Conservation (phyloP, 2,329 filamentous ascomycete genomes). For the Lithohypha guttulata region DNA sequence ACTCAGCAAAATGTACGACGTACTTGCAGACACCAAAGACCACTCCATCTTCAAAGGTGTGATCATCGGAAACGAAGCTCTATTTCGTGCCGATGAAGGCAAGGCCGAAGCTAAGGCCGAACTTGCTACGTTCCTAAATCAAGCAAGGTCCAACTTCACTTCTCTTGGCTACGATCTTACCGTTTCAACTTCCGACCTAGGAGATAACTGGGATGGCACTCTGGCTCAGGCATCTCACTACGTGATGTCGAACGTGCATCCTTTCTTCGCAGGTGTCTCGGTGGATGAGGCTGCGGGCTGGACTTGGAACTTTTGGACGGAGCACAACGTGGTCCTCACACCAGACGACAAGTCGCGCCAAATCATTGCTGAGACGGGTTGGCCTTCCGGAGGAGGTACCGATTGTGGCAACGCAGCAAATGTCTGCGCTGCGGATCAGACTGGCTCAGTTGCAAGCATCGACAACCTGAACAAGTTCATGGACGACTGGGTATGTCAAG, state of each 20-base stretch:
- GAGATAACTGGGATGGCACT: constrained; percentile 67
- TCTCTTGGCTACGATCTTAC: constrained; percentile 57
- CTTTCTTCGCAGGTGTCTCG: constrained; percentile 77
- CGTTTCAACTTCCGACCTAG: constrained; percentile 78
- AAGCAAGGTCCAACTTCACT: constrained; percentile 64
- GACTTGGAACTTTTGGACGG: constrained; percentile 75
- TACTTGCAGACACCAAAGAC: constrained; percentile 50
- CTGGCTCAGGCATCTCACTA: constrained; percentile 66
- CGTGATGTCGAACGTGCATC: constrained; percentile 94
- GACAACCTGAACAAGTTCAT: constrained; percentile 77
- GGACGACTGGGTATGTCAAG: constrained; percentile 71
- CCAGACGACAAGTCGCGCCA: constrained; percentile 51
- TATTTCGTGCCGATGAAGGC: constrained; percentile 39
- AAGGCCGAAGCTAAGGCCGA: constrained; percentile 54
- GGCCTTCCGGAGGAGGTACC: constrained; percentile 74
- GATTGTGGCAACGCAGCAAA: constrained; percentile 51
- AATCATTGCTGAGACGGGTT: constrained; percentile 83
- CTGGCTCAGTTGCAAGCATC: constrained; percentile 68
- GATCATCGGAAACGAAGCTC: constrained; percentile 54
- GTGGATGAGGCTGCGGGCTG: constrained; percentile 60
- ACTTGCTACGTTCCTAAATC: constrained; percentile 53
- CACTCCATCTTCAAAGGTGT: constrained; percentile 47
- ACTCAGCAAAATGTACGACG: constrained; percentile 69
- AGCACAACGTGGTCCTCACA: constrained; percentile 55
- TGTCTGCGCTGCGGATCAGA: constrained; percentile 44